These are phyloP conservation scores for Trichaptum fuscoviolaceum DNA, from an alignment of 768 basidiomycete genomes.

Conservation along the genomic window DNA sequence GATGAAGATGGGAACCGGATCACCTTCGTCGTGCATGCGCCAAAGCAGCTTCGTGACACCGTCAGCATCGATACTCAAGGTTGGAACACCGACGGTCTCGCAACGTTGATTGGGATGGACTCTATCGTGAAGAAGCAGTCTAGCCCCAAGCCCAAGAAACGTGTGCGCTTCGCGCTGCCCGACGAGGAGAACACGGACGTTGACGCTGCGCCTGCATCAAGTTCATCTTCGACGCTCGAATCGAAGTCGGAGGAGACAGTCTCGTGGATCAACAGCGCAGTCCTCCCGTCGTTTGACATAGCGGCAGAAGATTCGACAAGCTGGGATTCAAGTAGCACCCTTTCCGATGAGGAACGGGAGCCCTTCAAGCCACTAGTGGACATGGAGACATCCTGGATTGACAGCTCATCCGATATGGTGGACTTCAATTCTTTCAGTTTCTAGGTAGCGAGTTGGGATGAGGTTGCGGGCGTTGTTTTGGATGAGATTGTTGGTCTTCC, in stretches of 20 bases:
- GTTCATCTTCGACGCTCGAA: not conserved
- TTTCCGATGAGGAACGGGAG: not conserved
- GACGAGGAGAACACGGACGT: not conserved
- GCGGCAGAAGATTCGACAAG: no score
- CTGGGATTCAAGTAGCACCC: no score
- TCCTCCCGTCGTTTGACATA: no score
- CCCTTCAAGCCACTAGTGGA: not conserved
- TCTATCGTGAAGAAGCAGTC: not conserved
- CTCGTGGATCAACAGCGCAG: no score
- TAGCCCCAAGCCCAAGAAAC: not conserved
- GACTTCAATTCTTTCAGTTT: not conserved
- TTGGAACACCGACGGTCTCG: not conserved
- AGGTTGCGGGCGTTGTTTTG: not conserved
- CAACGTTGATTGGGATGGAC: not conserved
- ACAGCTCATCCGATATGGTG: not conserved
- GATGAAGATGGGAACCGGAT: not conserved
- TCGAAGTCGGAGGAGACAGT: no score
- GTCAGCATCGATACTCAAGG: not conserved
- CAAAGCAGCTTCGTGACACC: not conserved
- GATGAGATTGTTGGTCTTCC: no score
- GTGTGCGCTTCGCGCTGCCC: not conserved
- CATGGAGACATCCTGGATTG: not conserved
- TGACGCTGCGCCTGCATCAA: not conserved
- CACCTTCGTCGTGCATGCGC: not conserved
- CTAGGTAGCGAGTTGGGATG: not conserved